phyloP scores from a whole-genome alignment of 1,284 basidiomycete genomes.

The Ganoderma meredithae region DNA sequence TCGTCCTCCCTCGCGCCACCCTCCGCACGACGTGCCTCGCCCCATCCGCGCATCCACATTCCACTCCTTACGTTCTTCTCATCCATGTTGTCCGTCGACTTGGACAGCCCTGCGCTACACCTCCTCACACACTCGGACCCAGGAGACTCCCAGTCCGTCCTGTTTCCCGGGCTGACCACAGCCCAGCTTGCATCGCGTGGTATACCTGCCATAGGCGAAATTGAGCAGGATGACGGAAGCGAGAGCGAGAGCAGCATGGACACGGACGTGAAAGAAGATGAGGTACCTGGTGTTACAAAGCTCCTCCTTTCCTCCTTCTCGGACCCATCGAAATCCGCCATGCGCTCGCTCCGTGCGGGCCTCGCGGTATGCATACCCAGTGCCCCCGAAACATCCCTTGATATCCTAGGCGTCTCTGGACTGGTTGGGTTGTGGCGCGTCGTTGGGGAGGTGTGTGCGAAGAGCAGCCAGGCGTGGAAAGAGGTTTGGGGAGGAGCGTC shows the following conservation, averaged over 20 bases:
- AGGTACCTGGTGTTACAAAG: conserved; percentile 31
- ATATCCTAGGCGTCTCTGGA: conserved; percentile 17
- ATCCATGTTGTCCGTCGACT: conserved; percentile 41
- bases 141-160: conserved; percentile 39
- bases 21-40: conserved; percentile 18
- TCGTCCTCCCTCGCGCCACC: conserved; percentile 20
- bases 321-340: conserved; percentile 32
- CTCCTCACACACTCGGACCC: conserved; percentile 41
- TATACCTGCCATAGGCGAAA: neutral
- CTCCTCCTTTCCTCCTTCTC: conserved; percentile 31
- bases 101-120: conserved; percentile 45
- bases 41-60: conserved; percentile 40
- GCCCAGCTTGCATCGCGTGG: conserved; percentile 17
- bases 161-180: conserved; percentile 42
- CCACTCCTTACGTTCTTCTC: conserved; percentile 45
- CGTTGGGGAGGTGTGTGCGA: conserved; percentile 30
- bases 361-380: conserved; percentile 25
- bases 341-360: conserved; percentile 33
- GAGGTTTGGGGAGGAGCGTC: conserved; percentile 29
- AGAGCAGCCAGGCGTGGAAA: conserved; percentile 35
- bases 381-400: conserved; percentile 16
- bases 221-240: neutral
- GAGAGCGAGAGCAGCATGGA: conserved; percentile 6
- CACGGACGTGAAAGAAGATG: conserved; percentile 8
- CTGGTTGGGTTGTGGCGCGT: conserved; percentile 30